phyloP scores from a whole-genome alignment of 768 basidiomycete genomes.

The Gymnopilus junonius region DNA sequence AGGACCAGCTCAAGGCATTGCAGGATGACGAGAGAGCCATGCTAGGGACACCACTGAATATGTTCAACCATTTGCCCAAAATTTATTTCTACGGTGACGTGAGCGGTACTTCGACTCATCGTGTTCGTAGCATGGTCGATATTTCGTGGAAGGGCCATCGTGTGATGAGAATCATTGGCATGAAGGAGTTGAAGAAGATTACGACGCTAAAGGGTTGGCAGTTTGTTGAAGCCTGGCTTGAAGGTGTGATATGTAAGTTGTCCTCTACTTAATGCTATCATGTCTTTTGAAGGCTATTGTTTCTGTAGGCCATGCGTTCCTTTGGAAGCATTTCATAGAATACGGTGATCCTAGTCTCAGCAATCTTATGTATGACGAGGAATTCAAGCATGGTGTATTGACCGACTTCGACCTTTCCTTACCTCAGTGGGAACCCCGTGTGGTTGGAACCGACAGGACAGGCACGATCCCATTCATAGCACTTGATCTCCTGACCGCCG shows the following conservation, averaged over 20 bases:
- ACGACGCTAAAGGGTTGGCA: background rate
- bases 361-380: constrained; percentile 33
- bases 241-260: constrained; percentile 8
- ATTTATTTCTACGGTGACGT: constrained; percentile 10
- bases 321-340: constrained; percentile 28
- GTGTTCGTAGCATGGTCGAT: constrained; percentile 13
- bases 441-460: constrained; percentile 1
- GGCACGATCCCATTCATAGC: constrained; percentile 37
- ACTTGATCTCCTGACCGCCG: constrained; percentile 25
- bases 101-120: background rate
- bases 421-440: constrained; percentile 11
- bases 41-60: background rate
- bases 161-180: constrained; percentile 1
- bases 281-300: background rate
- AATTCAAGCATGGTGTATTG: constrained; percentile 24
- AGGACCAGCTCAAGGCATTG: background rate
- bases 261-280: background rate
- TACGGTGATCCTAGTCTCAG: constrained; percentile 34
- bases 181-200: constrained; percentile 4
- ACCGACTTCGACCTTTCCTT: constrained; percentile 32
- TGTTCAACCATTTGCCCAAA: constrained; percentile 8
- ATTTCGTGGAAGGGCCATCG: constrained; percentile 2
- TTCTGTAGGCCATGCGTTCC: constrained; percentile 25
- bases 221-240: constrained; percentile 14
- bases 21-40: background rate